These are phyloP conservation scores for Eucalyptus erythrocorys DNA, from an alignment of 345 rosid species.

Conservation along the genomic window DNA sequence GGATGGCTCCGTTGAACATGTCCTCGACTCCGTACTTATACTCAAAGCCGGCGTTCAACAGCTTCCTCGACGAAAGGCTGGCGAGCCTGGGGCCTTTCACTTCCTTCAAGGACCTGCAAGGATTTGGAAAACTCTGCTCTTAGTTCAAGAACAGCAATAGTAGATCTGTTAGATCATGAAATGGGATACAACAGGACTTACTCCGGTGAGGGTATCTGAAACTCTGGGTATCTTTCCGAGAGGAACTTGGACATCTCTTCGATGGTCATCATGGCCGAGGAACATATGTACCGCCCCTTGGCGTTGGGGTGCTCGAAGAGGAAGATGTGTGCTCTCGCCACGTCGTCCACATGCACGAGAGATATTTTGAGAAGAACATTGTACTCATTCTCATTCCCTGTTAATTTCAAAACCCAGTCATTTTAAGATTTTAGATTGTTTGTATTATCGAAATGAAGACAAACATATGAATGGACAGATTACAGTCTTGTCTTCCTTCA, in stretches of 20 bases:
- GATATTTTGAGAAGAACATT: background rate
- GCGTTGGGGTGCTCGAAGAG: constrained; percentile 19
- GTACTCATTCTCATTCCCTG: background rate
- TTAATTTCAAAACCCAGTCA: background rate
- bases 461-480: background rate
- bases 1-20: constrained; percentile 16
- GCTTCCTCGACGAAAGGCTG: constrained; percentile 13
- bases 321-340: constrained; percentile 28
- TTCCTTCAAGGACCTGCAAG: background rate
- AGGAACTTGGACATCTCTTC: constrained; percentile 12
- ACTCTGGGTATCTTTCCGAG: constrained; percentile 12
- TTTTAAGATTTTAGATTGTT: background rate
- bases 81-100: background rate
- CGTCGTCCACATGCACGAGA: no score
- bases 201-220: constrained; percentile 2
- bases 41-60: constrained; percentile 18
- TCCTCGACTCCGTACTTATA: constrained; percentile 14
- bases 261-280: background rate
- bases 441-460: background rate
- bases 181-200: background rate
- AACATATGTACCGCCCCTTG: constrained; percentile 30
- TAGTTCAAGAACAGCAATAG: background rate
- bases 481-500: background rate
- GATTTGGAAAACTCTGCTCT: background rate
- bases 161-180: background rate